phyloP scores from a whole-genome alignment of 768 basidiomycete genomes.

The Auricularia sp. region DNA sequence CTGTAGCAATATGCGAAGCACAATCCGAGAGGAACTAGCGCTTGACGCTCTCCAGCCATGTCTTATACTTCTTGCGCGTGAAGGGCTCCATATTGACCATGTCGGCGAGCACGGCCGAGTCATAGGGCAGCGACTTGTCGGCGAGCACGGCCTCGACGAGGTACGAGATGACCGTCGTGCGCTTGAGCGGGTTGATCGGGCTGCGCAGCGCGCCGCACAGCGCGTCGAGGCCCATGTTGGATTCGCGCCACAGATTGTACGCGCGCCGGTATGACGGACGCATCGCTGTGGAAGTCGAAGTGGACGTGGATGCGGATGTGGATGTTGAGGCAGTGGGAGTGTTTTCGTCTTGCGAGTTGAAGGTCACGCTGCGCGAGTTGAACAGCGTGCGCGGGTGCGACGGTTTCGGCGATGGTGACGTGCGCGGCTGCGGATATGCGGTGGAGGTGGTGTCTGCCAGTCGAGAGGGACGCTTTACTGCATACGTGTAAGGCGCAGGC shows the following conservation, averaged over 20 bases:
- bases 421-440: neutral
- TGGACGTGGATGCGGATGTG: neutral
- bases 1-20: neutral
- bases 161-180: slow-evolving; percentile 40
- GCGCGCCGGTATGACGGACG: slow-evolving; percentile 24
- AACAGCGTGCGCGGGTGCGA: neutral
- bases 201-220: slow-evolving; percentile 31
- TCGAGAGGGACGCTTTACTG: slow-evolving; percentile 14
- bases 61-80: slow-evolving; percentile 33
- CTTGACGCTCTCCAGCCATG: slow-evolving; percentile 21
- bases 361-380: neutral
- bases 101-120: slow-evolving; percentile 22
- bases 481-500: slow-evolving; percentile 16
- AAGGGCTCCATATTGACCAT: slow-evolving; percentile 30
- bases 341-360: no score
- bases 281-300: neutral
- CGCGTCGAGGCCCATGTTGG: slow-evolving; percentile 23
- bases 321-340: neutral
- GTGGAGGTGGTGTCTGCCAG: neutral
- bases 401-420: neutral
- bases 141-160: slow-evolving; percentile 32
- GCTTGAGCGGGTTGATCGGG: slow-evolving; percentile 30
- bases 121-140: slow-evolving; percentile 28
- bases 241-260: slow-evolving; percentile 34
- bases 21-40: neutral